These are phyloP conservation scores for Starmerella riodocensis DNA, from an alignment of 805 yeast species.

Conservation along the genomic window DNA sequence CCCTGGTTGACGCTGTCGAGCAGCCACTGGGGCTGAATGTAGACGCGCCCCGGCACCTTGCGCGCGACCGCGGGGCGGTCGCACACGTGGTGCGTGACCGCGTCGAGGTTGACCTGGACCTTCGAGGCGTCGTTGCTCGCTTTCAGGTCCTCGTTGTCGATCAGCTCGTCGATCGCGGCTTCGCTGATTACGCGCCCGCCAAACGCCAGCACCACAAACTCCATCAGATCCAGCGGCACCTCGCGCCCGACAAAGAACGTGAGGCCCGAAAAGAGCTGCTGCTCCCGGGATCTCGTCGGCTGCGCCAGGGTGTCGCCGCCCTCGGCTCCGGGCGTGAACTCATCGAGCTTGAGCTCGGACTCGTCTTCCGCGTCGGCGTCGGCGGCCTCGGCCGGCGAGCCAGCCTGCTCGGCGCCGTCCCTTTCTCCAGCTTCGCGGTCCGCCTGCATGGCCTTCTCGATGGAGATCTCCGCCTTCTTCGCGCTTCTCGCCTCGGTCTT, in stretches of 20 bases:
- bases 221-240: slow-evolving; percentile 83
- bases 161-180: slow-evolving; percentile 67
- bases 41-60: slow-evolving; percentile 82
- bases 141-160: slow-evolving; percentile 35
- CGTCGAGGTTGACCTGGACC: slow-evolving; percentile 41
- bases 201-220: slow-evolving; percentile 69
- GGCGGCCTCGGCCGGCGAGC: slow-evolving; percentile 25
- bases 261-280: slow-evolving; percentile 52
- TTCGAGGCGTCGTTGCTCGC: slow-evolving; percentile 29
- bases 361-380: slow-evolving; percentile 24
- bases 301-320: slow-evolving; percentile 50
- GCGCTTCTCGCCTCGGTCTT: not conserved
- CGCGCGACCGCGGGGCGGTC: slow-evolving; percentile 75
- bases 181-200: slow-evolving; percentile 84
- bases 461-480: slow-evolving; percentile 8
- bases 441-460: slow-evolving; percentile 37
- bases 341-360: slow-evolving; percentile 43
- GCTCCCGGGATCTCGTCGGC: slow-evolving; percentile 31
- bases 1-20: slow-evolving; percentile 80
- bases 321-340: slow-evolving; percentile 45
- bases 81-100: slow-evolving; percentile 82
- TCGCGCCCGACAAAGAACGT: slow-evolving; percentile 87
- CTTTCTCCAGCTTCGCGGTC: slow-evolving; percentile 29
- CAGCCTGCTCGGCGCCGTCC: slow-evolving; percentile 18
- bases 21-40: slow-evolving; percentile 96